A percentile compares a stretch with the other conserved stretches of the same genome.
These are phyloP conservation scores for Cyclanthera cordifolia DNA, from an alignment of 306 rosid species.

Conservation along the genomic window DNA sequence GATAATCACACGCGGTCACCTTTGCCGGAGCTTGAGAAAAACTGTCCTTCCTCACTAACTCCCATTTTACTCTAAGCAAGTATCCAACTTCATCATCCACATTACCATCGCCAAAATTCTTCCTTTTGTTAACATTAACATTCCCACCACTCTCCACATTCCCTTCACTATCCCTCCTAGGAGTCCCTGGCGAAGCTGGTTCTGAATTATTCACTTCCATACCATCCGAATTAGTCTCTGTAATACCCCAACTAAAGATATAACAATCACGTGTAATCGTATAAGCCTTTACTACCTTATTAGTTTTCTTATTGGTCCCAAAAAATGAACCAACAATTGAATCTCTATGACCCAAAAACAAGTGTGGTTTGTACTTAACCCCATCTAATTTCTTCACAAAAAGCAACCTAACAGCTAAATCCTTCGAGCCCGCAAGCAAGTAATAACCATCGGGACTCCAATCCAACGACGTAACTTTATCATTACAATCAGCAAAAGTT, in stretches of 20 bases:
- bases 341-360: slow-evolving; percentile 78
- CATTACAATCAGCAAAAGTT: slow-evolving; percentile 54
- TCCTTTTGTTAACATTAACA: slow-evolving; percentile 46
- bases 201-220: slow-evolving; percentile 32
- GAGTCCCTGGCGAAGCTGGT: slow-evolving; percentile 50
- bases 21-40: slow-evolving; percentile 48
- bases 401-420: slow-evolving; percentile 57
- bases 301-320: slow-evolving; percentile 47
- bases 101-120: slow-evolving; percentile 21
- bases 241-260: slow-evolving; percentile 57
- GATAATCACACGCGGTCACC: slow-evolving; percentile 70
- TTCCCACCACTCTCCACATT: slow-evolving; percentile 25
- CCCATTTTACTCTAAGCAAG: slow-evolving; percentile 58
- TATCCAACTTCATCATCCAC: slow-evolving; percentile 36
- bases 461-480: slow-evolving; percentile 45
- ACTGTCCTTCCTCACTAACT: slow-evolving; percentile 59
- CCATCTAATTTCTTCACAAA: slow-evolving; percentile 30
- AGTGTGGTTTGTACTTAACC: slow-evolving; percentile 38
- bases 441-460: slow-evolving; percentile 75
- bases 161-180: slow-evolving; percentile 45
- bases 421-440: slow-evolving; percentile 69
- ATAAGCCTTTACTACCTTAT: slow-evolving; percentile 47
- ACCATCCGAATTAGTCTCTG: slow-evolving; percentile 15
- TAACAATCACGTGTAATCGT: slow-evolving; percentile 58
- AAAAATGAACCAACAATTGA: slow-evolving; percentile 61